Percentiles rank a stretch among this genome's conserved stretches.
phyloP scores from a whole-genome alignment of 441 rosid genomes.

The Populus tomentosa region DNA sequence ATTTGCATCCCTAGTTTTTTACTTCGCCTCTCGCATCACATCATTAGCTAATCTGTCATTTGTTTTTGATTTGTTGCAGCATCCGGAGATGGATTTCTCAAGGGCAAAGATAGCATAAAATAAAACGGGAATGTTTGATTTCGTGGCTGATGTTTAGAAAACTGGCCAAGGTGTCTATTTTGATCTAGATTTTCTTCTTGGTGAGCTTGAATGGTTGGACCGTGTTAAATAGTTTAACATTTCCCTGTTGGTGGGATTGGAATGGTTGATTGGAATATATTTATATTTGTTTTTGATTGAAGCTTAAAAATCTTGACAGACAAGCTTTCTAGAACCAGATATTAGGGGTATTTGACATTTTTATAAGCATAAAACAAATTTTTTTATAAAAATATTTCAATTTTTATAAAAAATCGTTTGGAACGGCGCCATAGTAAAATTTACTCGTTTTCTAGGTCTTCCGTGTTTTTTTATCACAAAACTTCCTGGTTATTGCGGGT shows the following conservation, averaged over 20 bases:
- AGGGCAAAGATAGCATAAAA: conserved; percentile 45
- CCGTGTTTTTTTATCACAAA: no score
- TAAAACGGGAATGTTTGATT: not conserved
- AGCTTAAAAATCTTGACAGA: not conserved
- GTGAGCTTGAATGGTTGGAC: conserved; percentile 9
- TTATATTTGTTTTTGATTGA: not conserved
- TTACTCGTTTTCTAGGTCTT: no score
- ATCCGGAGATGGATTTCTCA: conserved; percentile 93
- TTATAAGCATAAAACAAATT: no score
- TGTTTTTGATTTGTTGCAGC: conserved; percentile 41
- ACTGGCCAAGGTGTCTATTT: not conserved
- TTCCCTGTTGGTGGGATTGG: not conserved
- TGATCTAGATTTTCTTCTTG: not conserved
- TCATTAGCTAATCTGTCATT: conserved; percentile 1
- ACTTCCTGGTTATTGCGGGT: no score
- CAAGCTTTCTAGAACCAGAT: not conserved
- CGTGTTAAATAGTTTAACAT: not conserved
- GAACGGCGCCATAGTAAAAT: no score
- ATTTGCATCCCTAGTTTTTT: not conserved
- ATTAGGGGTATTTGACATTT: no score
- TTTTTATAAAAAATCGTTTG: no score
- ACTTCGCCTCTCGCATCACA: not conserved
- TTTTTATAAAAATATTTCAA: no score
- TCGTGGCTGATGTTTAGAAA: not conserved
- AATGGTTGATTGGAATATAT: not conserved